Percentiles rank a stretch among this genome's conserved stretches.
Evolutionary conservation across 2,329 filamentous ascomycete species (phyloP).

Genomic region (Xylogone sp.): DNA sequence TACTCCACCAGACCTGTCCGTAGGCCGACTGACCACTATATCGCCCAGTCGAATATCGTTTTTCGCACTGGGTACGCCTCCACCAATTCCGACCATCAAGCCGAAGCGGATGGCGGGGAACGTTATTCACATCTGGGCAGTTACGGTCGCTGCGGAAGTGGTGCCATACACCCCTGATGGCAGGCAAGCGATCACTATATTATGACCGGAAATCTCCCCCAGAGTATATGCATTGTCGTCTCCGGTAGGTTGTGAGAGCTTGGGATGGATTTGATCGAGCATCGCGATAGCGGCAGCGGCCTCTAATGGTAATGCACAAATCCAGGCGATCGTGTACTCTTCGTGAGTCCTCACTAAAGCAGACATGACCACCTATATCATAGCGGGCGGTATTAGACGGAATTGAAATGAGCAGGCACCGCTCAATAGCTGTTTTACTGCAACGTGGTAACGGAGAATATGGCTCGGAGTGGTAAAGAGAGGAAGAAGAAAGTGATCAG

Average conservation of each 20-base stretch:
- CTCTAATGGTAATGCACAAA: conserved; percentile 16
- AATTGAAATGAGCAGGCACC: too few species aligned
- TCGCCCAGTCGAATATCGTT: conserved; percentile 25
- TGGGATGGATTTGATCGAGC: conserved; percentile 16
- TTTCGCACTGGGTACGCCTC: conserved; percentile 16
- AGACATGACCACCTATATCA: too few species aligned
- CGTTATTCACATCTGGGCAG: conserved; percentile 24
- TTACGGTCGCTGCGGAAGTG: conserved; percentile 26
- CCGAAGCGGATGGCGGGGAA: conserved; percentile 23
- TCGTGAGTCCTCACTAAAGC: too few species aligned
- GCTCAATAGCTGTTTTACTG: too few species aligned
- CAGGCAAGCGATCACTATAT: conserved; percentile 29
- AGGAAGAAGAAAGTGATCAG: too few species aligned
- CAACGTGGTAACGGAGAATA: too few species aligned
- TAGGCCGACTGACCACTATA: conserved; percentile 23
- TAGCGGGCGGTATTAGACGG: too few species aligned
- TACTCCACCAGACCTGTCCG: too few species aligned
- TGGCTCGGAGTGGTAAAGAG: too few species aligned
- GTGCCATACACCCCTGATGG: conserved; percentile 30
- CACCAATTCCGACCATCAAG: conserved; percentile 38
- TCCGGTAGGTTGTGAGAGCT: conserved; percentile 1
- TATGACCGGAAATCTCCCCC: conserved; percentile 26
- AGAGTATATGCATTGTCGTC: conserved; percentile 21
- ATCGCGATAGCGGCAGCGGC: conserved; percentile 17
- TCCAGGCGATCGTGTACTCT: conserved; percentile 23